A percentile compares a stretch with the other conserved stretches of the same genome.
Conservation (phyloP, 139 green algal species). For the Micractinium conductrix region DNA sequence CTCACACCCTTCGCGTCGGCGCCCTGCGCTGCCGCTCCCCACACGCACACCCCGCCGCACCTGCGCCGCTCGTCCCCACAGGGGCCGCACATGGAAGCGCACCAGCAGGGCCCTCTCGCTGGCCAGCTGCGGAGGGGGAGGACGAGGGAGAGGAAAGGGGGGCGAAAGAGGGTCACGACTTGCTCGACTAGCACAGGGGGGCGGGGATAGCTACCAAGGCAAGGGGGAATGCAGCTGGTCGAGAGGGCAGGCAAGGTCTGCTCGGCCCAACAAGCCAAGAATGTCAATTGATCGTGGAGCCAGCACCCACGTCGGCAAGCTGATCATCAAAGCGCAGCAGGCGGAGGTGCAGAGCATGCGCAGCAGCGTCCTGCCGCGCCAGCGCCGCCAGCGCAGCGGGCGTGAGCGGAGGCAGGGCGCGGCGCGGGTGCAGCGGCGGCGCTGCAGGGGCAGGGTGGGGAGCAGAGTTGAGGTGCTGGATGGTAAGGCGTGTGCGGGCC, state of each 20-base stretch:
- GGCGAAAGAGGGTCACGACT: too few species aligned
- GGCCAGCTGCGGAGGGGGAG: too few species aligned
- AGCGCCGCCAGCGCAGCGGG: not conserved
- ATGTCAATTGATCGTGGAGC: too few species aligned
- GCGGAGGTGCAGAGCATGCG: conserved; percentile 25
- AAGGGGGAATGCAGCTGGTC: too few species aligned
- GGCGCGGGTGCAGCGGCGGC: not conserved
- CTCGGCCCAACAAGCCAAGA: too few species aligned
- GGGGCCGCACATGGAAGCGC: conserved; percentile 19
- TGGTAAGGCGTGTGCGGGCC: not conserved
- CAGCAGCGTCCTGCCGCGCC: conserved; percentile 7
- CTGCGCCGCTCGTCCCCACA: conserved; percentile 4
- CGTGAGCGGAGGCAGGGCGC: not conserved
- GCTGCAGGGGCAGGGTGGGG: conserved; percentile 12
- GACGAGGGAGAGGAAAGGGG: too few species aligned
- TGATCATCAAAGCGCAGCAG: conserved; percentile 42
- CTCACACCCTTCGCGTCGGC: too few species aligned
- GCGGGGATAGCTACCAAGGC: too few species aligned
- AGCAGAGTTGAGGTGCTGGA: not conserved
- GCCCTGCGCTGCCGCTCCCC: too few species aligned
- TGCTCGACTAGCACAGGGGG: too few species aligned
- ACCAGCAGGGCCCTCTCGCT: conserved; percentile 22
- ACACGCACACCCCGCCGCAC: not conserved
- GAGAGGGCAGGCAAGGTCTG: too few species aligned
- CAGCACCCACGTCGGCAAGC: too few species aligned